Evolutionary conservation across 73 alveolate species (phyloP).

Genomic region (Paramecium pentaurelia): DNA sequence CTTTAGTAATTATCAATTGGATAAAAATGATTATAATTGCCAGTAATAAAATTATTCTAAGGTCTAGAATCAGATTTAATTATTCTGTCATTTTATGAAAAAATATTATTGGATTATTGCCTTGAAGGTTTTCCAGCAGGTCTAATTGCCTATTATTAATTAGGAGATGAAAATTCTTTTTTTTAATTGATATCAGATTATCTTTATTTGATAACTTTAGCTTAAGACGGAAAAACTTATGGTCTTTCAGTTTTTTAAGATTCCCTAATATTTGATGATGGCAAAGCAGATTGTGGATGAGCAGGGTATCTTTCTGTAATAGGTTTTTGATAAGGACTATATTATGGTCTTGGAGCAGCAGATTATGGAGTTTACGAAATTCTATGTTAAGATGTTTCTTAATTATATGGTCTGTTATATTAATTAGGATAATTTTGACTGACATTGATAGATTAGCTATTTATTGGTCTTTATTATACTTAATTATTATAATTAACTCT

Average conservation of each 20-base stretch:
- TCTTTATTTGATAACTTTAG: background rate
- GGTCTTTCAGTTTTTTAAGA: constrained; percentile 12
- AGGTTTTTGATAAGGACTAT: background rate
- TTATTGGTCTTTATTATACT: background rate
- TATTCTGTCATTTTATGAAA: background rate
- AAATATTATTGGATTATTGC: background rate
- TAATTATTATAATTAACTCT: background rate
- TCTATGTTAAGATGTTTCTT: background rate
- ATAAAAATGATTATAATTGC: constrained; percentile 41
- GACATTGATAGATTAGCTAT: background rate
- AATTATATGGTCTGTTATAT: background rate
- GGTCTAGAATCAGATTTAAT: background rate
- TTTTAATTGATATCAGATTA: background rate
- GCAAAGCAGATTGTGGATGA: constrained; percentile 19
- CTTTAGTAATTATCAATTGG: constrained; percentile 34
- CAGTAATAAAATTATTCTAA: background rate
- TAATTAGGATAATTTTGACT: background rate
- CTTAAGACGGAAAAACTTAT: constrained; percentile 1
- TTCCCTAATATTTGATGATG: background rate
- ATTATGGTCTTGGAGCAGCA: background rate
- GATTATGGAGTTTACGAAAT: background rate
- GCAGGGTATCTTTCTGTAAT: background rate
- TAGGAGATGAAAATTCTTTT: background rate
- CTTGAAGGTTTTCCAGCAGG: constrained; percentile 47
- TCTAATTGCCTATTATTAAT: background rate